phyloP scores from a whole-genome alignment of 2,329 filamentous ascomycete species.

The Thermochaetoides dissita region DNA sequence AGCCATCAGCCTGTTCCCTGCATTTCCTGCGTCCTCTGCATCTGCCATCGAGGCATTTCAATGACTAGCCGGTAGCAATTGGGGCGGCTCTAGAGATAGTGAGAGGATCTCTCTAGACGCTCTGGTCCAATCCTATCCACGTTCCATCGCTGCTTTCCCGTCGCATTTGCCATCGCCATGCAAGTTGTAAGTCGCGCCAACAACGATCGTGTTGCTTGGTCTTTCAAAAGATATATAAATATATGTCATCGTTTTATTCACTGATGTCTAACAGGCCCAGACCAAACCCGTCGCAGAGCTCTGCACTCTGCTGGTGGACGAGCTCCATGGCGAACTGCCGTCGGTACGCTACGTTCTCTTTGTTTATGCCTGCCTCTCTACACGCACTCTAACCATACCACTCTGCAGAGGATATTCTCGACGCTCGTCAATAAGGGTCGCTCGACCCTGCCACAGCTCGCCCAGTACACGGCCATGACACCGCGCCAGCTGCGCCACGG shows the following conservation, averaged over 20 bases:
- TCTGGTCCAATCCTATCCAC: slow-evolving; percentile 17
- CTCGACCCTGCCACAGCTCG: slow-evolving; percentile 55
- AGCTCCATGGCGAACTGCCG: slow-evolving; percentile 81
- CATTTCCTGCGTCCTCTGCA: no score
- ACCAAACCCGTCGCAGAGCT: slow-evolving; percentile 72
- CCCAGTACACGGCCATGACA: slow-evolving; percentile 57
- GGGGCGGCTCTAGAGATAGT: slow-evolving; percentile 64
- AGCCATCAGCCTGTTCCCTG: not conserved
- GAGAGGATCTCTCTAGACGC: slow-evolving; percentile 66
- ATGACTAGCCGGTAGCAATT: slow-evolving; percentile 56
- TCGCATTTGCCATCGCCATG: slow-evolving; percentile 1
- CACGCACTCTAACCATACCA: slow-evolving; percentile 2
- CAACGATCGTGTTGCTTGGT: not conserved
- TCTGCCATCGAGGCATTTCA: slow-evolving; percentile 24
- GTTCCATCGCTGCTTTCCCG: slow-evolving; percentile 1
- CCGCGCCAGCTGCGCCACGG: slow-evolving; percentile 67
- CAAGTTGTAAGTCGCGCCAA: not conserved
- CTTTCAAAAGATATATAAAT: not conserved
- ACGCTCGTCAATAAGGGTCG: slow-evolving; percentile 67
- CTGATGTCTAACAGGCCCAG: slow-evolving; percentile 25
- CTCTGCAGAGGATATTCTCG: slow-evolving; percentile 62
- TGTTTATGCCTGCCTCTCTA: not conserved
- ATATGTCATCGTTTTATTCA: no score
- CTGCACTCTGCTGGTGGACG: slow-evolving; percentile 75
- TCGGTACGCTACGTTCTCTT: slow-evolving; percentile 47